Evolutionary conservation across 352 stramenopile genomes (phyloP).

Genomic region (Globisporangium heterothallicum): DNA sequence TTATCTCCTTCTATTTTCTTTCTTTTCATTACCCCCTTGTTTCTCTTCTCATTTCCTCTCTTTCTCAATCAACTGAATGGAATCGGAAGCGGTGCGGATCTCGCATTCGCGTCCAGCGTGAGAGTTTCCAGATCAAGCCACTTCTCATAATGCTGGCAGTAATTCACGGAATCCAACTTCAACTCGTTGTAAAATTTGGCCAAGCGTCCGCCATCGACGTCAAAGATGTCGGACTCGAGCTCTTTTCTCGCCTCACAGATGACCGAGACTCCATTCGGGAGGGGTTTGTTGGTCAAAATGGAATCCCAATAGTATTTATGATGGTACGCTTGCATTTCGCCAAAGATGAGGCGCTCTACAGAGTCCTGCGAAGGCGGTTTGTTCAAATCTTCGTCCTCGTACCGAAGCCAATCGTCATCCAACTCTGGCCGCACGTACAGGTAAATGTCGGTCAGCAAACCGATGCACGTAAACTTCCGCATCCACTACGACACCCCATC

Average conservation of each 20-base stretch:
- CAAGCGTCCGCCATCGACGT: conserved; percentile 55
- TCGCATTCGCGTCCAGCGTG: conserved; percentile 26
- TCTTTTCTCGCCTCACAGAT: conserved; percentile 61
- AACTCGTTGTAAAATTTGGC: conserved; percentile 62
- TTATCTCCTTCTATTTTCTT: no score
- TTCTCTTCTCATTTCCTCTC: background rate
- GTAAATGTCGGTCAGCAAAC: conserved; percentile 74
- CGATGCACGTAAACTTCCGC: conserved; percentile 81
- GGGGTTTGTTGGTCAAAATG: conserved; percentile 35
- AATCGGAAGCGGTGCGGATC: conserved; percentile 44
- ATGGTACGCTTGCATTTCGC: conserved; percentile 83
- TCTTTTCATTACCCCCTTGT: background rate
- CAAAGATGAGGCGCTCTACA: conserved; percentile 70
- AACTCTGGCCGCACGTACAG: conserved; percentile 69
- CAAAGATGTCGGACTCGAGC: conserved; percentile 46
- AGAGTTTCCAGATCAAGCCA: conserved; percentile 70
- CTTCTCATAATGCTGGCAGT: conserved; percentile 82
- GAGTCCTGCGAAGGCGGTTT: conserved; percentile 66
- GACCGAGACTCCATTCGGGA: conserved; percentile 39
- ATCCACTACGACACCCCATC: conserved; percentile 69
- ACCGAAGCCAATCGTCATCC: conserved; percentile 76
- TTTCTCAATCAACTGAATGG: conserved; percentile 34
- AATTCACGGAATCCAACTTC: conserved; percentile 62
- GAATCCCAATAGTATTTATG: conserved; percentile 83
- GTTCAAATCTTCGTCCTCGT: conserved; percentile 76